A percentile compares a stretch with the other conserved stretches of the same genome.
These are phyloP conservation scores for Cutaneotrichosporon arboriforme DNA, from an alignment of 1,284 basidiomycete genomes.

Conservation along the genomic window DNA sequence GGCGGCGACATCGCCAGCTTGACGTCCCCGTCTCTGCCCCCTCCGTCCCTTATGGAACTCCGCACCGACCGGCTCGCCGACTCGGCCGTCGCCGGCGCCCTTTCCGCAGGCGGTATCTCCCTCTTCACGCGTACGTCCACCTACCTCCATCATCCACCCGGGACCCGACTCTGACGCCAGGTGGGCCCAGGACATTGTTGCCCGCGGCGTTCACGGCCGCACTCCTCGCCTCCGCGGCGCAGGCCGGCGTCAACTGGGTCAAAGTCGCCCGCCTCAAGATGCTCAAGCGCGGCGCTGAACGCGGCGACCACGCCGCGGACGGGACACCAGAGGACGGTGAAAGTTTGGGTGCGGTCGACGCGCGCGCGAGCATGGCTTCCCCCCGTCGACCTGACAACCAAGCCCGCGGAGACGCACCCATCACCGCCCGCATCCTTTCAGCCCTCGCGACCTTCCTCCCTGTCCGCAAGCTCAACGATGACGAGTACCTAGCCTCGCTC, in stretches of 20 bases:
- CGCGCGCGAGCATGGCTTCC: background rate
- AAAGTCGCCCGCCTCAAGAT: slow-evolving; percentile 30
- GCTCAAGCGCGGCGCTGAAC: slow-evolving; percentile 11
- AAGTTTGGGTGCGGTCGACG: background rate
- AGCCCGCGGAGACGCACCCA: slow-evolving; percentile 14
- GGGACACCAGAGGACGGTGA: background rate
- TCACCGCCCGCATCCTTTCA: slow-evolving; percentile 32
- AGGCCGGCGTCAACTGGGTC: slow-evolving; percentile 33
- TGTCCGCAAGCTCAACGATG: slow-evolving; percentile 34
- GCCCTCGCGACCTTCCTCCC: slow-evolving; percentile 30
- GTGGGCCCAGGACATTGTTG: slow-evolving; percentile 26
- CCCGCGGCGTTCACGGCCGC: slow-evolving; percentile 34
- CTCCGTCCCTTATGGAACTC: slow-evolving; percentile 25
- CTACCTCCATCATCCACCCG: too few species aligned
- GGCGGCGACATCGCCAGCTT: background rate
- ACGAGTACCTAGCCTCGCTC: slow-evolving; percentile 37
- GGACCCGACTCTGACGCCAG: slow-evolving; percentile 14
- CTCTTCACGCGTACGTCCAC: slow-evolving; percentile 24
- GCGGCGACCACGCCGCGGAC: background rate
- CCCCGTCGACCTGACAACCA: background rate
- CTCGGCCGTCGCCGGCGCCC: slow-evolving; percentile 31
- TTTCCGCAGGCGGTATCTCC: slow-evolving; percentile 29
- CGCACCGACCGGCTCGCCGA: slow-evolving; percentile 35
- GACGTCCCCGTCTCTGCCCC: slow-evolving; percentile 2
- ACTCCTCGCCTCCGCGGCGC: slow-evolving; percentile 29